A percentile compares a stretch with the other conserved stretches of the same genome.
Evolutionary conservation across 2,329 filamentous ascomycete genomes (phyloP).

Genomic region (Neophaeococcomyces mojaviensis): DNA sequence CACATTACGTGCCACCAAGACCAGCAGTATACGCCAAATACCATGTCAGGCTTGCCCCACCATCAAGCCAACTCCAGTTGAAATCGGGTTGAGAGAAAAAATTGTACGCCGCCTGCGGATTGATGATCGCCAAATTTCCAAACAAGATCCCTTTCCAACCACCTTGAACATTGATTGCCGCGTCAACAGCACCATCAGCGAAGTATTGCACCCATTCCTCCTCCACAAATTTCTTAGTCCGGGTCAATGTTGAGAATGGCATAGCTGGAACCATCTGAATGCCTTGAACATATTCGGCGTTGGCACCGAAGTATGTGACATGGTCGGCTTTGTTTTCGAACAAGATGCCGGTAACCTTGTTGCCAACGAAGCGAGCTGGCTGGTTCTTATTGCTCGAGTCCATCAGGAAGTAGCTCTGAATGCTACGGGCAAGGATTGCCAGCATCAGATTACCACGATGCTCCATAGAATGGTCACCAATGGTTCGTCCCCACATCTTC

Average conservation of each 20-base stretch:
- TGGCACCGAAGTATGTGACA: constrained; percentile 75
- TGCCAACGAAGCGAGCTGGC: constrained; percentile 68
- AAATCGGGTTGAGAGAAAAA: constrained; percentile 67
- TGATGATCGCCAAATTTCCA: constrained; percentile 70
- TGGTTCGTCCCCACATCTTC: constrained; percentile 86
- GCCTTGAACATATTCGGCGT: constrained; percentile 63
- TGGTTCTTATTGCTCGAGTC: constrained; percentile 60
- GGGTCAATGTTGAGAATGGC: constrained; percentile 59
- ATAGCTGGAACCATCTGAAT: constrained; percentile 79
- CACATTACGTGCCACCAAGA: constrained; percentile 33
- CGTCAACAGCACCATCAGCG: constrained; percentile 55
- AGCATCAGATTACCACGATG: constrained; percentile 79
- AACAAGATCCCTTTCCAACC: constrained; percentile 84
- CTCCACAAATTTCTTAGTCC: constrained; percentile 60
- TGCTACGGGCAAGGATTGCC: constrained; percentile 63
- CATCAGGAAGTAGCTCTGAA: constrained; percentile 80
- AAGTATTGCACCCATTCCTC: constrained; percentile 84
- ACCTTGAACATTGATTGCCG: constrained; percentile 49
- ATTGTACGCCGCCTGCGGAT: constrained; percentile 60
- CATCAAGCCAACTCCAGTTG: constrained; percentile 59
- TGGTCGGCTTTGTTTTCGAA: constrained; percentile 97
- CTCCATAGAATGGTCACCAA: constrained; percentile 70
- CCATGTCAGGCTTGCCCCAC: constrained; percentile 77
- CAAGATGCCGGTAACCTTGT: constrained; percentile 62
- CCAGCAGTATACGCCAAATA: constrained; percentile 73